These are phyloP conservation scores for Elongisporangium undulatum DNA, from an alignment of 352 stramenopile genomes.

Conservation along the genomic window DNA sequence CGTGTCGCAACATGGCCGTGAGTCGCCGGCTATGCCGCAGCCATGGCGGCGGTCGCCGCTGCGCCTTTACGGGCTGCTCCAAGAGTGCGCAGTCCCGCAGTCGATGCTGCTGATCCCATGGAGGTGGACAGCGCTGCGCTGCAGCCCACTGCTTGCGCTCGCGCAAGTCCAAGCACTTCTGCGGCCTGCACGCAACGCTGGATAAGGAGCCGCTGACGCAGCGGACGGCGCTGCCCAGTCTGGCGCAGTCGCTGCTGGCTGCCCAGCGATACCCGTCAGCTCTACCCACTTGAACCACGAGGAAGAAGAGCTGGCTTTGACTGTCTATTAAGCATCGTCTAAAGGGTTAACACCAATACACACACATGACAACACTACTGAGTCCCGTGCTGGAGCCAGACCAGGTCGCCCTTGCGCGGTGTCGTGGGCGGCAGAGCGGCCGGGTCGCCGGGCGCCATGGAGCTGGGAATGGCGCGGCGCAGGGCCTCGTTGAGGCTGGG, in stretches of 20 bases:
- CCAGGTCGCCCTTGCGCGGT: not conserved
- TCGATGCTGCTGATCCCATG: conserved; percentile 67
- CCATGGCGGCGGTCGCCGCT: conserved; percentile 63
- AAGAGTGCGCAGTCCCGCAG: conserved; percentile 70
- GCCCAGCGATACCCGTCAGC: conserved; percentile 37
- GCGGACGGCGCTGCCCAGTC: conserved; percentile 30
- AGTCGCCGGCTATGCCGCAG: conserved; percentile 59
- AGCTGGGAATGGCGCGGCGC: conserved; percentile 21
- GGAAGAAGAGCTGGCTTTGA: conserved; percentile 16
- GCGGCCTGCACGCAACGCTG: conserved; percentile 47
- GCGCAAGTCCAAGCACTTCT: conserved; percentile 64
- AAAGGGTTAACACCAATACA: not conserved
- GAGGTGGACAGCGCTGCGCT: conserved; percentile 64
- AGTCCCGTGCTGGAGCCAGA: not conserved
- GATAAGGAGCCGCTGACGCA: conserved; percentile 11
- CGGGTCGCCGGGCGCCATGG: not conserved
- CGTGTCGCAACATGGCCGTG: conserved; percentile 47
- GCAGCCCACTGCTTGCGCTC: conserved; percentile 55
- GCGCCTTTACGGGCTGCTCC: conserved; percentile 47
- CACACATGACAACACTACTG: not conserved
- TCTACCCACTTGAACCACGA: conserved; percentile 21
- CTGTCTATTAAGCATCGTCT: conserved; percentile 10
- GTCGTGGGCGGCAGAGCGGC: not conserved
- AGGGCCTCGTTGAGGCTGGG: conserved; percentile 40
- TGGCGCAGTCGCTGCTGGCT: conserved; percentile 40